Evolutionary conservation across 2,329 filamentous ascomycete species (phyloP), one percentile per base, ranked within the genome.

Genomic region (Cladosporium sp.): DNA sequence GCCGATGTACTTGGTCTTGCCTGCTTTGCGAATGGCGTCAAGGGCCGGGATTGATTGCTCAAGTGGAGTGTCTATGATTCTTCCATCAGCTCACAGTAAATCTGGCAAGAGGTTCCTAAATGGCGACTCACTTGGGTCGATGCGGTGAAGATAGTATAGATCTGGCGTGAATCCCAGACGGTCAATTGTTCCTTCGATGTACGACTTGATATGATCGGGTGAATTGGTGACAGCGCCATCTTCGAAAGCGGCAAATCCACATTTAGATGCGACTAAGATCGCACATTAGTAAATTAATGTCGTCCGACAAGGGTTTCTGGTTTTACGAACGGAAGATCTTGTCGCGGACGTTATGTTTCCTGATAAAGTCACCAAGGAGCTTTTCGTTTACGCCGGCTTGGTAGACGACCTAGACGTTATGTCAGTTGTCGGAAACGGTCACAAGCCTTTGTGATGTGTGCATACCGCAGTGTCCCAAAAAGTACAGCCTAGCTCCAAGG

Each of bases 1-100:
- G 1, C 76, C 76, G 50, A 85, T 73, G 51, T 76, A 77, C 6
- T 80, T 79, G 15, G 84, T 72, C 66, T 80, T 79, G 52, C 82
- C 82, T 17, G 75, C 76, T 43, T 81, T 73, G 57, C 84, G 74
- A 68, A 80, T 82, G 67, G 82, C 72, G 47, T 78, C 71, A 20
- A 83, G 73, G 25, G 73, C 69, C 3, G 70, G 69, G 30, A 82
- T 71, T 0, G 79, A 80, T 5, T 69, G 70, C 47, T 76, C 76
- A 28, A 82, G 72, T 1, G 79, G 75, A 1, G 72, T 72, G 0
- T 76, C 77, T 20, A 74, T 25, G 25, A 25, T 25, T 6, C 72
- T 65, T 34, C 30, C 8, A 9, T 34, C 30, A 34, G 25, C 25
- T 25, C 3, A 25, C 3, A 25, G 25, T 6, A 25, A 25, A 25